Evolutionary conservation across 805 yeast species (phyloP).

Genomic region (Metschnikowia cubensis): DNA sequence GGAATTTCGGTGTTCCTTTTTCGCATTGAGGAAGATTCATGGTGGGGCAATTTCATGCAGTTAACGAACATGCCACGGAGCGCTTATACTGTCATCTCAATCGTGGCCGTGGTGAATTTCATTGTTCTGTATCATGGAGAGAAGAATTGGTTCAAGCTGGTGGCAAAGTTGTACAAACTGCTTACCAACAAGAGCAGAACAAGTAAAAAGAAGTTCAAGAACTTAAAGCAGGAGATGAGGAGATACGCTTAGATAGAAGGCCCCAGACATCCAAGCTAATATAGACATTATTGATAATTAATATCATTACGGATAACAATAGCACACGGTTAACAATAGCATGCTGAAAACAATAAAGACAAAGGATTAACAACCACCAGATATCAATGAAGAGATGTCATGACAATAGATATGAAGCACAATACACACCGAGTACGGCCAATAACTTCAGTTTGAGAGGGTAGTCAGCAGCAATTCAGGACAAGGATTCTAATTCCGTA

Average conservation of each 20-base stretch:
- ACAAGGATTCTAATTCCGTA: too few species aligned
- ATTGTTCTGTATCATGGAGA: constrained; percentile 45
- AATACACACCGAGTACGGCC: too few species aligned
- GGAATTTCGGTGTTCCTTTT: constrained; percentile 52
- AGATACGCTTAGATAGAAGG: background rate
- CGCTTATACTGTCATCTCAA: constrained; percentile 51
- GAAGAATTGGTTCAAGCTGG: constrained; percentile 34
- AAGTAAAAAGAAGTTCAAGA: constrained; percentile 35
- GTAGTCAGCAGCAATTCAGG: background rate
- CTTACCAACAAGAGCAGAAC: constrained; percentile 21
- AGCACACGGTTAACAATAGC: too few species aligned
- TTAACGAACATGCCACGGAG: constrained; percentile 54
- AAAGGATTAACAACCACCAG: too few species aligned
- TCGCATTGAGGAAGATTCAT: constrained; percentile 46
- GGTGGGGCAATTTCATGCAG: constrained; percentile 69
- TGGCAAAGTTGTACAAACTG: constrained; percentile 40
- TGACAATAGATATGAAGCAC: too few species aligned
- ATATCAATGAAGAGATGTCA: too few species aligned
- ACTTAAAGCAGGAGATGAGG: constrained; percentile 11
- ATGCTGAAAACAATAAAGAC: too few species aligned
- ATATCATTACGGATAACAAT: too few species aligned
- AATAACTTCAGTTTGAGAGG: background rate
- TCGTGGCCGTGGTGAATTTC: constrained; percentile 48
- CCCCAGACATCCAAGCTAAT: too few species aligned
- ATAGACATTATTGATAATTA: background rate